These are phyloP conservation scores for Phytophthora idaei DNA, from an alignment of 352 stramenopile species.

Conservation along the genomic window DNA sequence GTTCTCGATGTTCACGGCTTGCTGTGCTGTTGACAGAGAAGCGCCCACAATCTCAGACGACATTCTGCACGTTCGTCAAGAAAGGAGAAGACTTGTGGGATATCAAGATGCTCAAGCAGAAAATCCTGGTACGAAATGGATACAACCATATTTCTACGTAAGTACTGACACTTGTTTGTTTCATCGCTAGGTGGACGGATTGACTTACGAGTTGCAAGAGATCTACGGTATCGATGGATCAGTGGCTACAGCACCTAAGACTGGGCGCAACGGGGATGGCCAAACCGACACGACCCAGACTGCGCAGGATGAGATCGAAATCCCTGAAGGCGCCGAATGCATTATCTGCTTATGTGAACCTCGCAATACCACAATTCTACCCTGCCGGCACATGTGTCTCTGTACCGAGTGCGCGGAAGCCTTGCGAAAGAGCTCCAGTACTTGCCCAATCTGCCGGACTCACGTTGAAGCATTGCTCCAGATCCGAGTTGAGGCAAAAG, in stretches of 20 bases:
- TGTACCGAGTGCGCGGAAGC: slow-evolving; percentile 81
- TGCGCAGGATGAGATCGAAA: slow-evolving; percentile 57
- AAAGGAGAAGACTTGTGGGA: slow-evolving; percentile 48
- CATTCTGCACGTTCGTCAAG: slow-evolving; percentile 76
- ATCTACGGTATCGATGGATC: slow-evolving; percentile 88
- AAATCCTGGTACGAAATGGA: slow-evolving; percentile 50
- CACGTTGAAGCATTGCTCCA: slow-evolving; percentile 78
- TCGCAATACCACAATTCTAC: slow-evolving; percentile 83
- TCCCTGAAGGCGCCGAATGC: slow-evolving; percentile 83
- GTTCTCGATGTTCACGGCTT: slow-evolving; percentile 12
- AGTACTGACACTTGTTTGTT: slow-evolving; percentile 14
- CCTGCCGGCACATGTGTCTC: slow-evolving; percentile 89
- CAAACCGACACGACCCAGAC: slow-evolving; percentile 33
- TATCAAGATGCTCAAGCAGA: slow-evolving; percentile 87
- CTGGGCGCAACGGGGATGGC: slow-evolving; percentile 32
- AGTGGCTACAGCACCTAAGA: slow-evolving; percentile 53
- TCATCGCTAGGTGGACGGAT: slow-evolving; percentile 50
- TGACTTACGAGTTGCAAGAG: slow-evolving; percentile 89
- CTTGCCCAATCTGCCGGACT: slow-evolving; percentile 83
- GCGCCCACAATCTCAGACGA: slow-evolving; percentile 75
- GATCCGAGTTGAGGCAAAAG: slow-evolving; percentile 70
- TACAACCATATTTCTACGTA: not conserved
- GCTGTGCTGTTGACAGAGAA: slow-evolving; percentile 23
- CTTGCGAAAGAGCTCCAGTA: slow-evolving; percentile 71
- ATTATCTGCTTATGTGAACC: slow-evolving; percentile 88